A percentile compares a stretch with the other conserved stretches of the same genome.
These are phyloP conservation scores for Arabis hirsuta DNA, from an alignment of 345 rosid genomes.

Conservation along the genomic window DNA sequence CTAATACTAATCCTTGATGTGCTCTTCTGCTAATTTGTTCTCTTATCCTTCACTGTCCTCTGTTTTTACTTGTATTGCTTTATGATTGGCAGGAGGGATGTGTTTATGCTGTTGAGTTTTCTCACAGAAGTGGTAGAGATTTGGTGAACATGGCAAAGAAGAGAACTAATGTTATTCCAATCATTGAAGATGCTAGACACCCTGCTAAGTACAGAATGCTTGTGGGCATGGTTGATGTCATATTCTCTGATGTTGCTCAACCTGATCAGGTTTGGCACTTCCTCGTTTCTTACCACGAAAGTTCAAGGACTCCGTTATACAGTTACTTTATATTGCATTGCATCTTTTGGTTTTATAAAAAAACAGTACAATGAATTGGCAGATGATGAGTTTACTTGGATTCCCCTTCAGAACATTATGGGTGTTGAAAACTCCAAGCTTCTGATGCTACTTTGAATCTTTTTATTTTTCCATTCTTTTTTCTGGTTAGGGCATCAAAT, in stretches of 20 bases:
- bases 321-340: background rate
- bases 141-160: constrained; percentile 99
- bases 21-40: background rate
- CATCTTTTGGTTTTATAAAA: background rate
- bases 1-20: background rate
- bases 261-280: constrained; percentile 87
- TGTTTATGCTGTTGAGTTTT: constrained; percentile 96
- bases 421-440: constrained; percentile 63
- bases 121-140: constrained; percentile 97
- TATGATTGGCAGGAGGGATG: constrained; percentile 62
- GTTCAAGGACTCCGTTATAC: background rate
- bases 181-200: constrained; percentile 98
- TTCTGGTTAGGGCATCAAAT: background rate
- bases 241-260: constrained; percentile 99
- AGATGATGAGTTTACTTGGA: constrained; percentile 39
- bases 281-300: background rate
- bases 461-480: background rate
- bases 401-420: constrained; percentile 46
- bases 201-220: constrained; percentile 97
- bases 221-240: constrained; percentile 99
- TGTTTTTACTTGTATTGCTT: background rate
- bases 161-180: constrained; percentile 90
- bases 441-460: constrained; percentile 54
- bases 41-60: background rate
- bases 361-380: constrained; percentile 18